These are phyloP conservation scores for Petunia axillaris DNA, from an alignment of 257 asterid species.

Conservation along the genomic window DNA sequence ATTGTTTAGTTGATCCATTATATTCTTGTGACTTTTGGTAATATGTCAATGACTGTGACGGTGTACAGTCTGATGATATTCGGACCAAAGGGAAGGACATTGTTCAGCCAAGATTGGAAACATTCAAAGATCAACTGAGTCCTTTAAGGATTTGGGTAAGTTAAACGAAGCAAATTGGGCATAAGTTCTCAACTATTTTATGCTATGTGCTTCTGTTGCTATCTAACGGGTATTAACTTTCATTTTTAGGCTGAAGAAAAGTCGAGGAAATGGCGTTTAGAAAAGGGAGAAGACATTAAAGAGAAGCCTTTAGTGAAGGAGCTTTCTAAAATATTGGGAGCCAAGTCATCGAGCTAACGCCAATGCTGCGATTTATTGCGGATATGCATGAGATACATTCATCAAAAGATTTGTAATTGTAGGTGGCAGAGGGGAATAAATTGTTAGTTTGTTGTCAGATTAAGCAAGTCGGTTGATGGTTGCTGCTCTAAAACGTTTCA, in stretches of 20 bases:
- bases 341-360: constrained; percentile 47
- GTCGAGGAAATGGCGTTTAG: constrained; percentile 69
- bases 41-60: constrained; percentile 2
- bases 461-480: background rate
- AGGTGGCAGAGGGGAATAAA: background rate
- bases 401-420: constrained; percentile 1
- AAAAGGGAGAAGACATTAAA: constrained; percentile 48
- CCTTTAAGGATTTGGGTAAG: constrained; percentile 80
- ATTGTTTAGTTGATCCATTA: background rate
- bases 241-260: constrained; percentile 54
- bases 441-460: background rate
- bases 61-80: constrained; percentile 65
- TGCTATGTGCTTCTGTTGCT: constrained; percentile 3
- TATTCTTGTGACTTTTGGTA: background rate
- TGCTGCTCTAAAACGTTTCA: background rate
- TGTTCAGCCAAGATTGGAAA: constrained; percentile 61
- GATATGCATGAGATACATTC: background rate
- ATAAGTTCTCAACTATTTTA: constrained; percentile 1
- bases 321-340: constrained; percentile 67
- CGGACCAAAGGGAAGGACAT: constrained; percentile 68
- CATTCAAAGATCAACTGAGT: constrained; percentile 48
- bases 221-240: background rate
- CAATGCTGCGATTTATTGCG: background rate
- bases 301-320: constrained; percentile 70
- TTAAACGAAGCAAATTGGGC: background rate